Evolutionary conservation across 768 basidiomycete species (phyloP), one percentile per base, ranked within the genome.

Genomic region (Boletus rufocinnamomeus): DNA sequence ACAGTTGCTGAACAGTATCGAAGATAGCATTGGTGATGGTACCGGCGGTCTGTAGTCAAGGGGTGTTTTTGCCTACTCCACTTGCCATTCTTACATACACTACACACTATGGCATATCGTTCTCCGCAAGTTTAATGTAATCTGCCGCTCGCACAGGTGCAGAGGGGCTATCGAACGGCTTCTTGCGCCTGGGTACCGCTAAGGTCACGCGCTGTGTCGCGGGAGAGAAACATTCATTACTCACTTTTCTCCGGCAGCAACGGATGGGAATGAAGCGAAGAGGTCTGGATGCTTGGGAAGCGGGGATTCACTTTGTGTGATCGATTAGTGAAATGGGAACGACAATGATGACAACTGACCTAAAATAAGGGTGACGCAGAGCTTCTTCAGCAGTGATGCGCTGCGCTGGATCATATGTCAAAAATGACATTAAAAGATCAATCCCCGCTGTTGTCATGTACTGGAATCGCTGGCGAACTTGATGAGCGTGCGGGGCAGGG

Each of bases 251-350:
- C 97, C 97, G 19, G 95, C 96, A 25, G 97, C 97, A 27, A 90
- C 85, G 38, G 93, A 95, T 32, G 97, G 97, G 74, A 98, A 99
- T 3, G 93, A 95, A 2, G 91, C 84, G 75, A 99, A 98, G 58
- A 98, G 77, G 68, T 96, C 94, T 17, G 94, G 92, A 71, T 98
- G 95, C 70, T 99, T 98, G 0, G 97, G 97, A 38, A 92, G 75
- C 0, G 97, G 97, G 0, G 93, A 89, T 75, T 98, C 97, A 6
- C 94, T 97, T 61, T 7, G 45, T 34, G 30, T 8, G 27, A 56
- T 50, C 13, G 46, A 40, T 58, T 34, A 57, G 49, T 32, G 37
- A 54, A 32, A 58, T 30, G 51, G 9, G 38, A 40, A 52, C 19
- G 19, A 52, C 9, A 28, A 53, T 9, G 21, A 61, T 9, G 21